Percentiles rank a stretch among this genome's conserved stretches.
These are phyloP conservation scores for Fusarium algeriense DNA, from an alignment of 2,329 filamentous ascomycete genomes.

Conservation along the genomic window DNA sequence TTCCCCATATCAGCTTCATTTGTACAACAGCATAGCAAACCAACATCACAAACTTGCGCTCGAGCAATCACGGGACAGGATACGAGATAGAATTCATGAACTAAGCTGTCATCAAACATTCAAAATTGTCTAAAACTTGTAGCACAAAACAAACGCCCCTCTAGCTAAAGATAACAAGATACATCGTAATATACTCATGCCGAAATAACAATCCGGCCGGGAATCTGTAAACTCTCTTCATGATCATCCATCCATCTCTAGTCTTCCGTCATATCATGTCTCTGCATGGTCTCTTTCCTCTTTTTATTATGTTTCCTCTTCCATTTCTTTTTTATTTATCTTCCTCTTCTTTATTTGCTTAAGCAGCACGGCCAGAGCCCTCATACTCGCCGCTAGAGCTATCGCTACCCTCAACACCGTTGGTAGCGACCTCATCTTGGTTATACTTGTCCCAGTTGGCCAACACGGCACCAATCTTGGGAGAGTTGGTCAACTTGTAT, in stretches of 20 bases:
- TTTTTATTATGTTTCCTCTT: constrained; percentile 22
- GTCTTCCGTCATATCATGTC: constrained; percentile 33
- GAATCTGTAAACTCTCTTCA: constrained; percentile 42
- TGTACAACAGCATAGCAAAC: background rate
- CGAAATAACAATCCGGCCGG: constrained; percentile 37
- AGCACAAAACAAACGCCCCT: constrained; percentile 43
- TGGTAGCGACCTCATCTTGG: constrained; percentile 60
- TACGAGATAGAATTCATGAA: background rate
- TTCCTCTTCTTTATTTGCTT: constrained; percentile 20
- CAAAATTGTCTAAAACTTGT: constrained; percentile 38
- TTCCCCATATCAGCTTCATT: constrained; percentile 10
- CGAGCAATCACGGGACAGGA: background rate
- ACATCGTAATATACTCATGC: constrained; percentile 47
- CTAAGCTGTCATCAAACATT: constrained; percentile 34
- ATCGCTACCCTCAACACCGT: constrained; percentile 53
- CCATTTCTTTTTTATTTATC: background rate
- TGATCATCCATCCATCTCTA: constrained; percentile 44
- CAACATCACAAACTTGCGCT: constrained; percentile 4
- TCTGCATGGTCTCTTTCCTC: constrained; percentile 15
- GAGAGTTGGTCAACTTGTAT: constrained; percentile 89
- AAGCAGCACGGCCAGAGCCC: constrained; percentile 58
- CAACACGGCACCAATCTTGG: constrained; percentile 81
- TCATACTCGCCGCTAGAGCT: constrained; percentile 58
- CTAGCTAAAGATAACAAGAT: constrained; percentile 42
- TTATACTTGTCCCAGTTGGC: constrained; percentile 86